Evolutionary conservation across 2,329 filamentous ascomycete genomes (phyloP).

Genomic region (Ploettnerulaceae sp.): DNA sequence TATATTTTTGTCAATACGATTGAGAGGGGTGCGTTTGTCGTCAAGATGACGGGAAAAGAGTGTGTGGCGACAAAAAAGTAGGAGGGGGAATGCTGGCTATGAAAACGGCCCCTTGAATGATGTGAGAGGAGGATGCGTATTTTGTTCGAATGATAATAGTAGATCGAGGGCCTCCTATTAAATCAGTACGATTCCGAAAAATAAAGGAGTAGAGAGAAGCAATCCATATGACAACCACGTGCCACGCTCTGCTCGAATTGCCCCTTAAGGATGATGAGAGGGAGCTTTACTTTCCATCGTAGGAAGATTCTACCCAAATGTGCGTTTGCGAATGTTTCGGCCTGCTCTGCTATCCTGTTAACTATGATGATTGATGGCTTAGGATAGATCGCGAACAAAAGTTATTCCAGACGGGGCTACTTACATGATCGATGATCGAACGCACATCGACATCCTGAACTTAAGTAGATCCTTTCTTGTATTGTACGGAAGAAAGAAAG

Average conservation of each 20-base stretch:
- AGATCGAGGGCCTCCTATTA: too few relatives aligned
- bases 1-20: constrained; percentile 37
- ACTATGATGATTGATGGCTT: neutral
- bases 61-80: too few relatives aligned
- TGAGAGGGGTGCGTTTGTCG: constrained; percentile 36
- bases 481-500: neutral
- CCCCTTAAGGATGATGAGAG: too few relatives aligned
- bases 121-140: too few relatives aligned
- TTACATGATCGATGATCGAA: constrained; percentile 4
- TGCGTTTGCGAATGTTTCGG: constrained; percentile 5
- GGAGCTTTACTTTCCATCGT: constrained; percentile 15
- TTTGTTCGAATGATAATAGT: too few relatives aligned
- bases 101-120: too few relatives aligned
- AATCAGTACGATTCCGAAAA: too few relatives aligned
- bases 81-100: too few relatives aligned
- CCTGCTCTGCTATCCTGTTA: constrained; percentile 10
- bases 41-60: constrained; percentile 16
- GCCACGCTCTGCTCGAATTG: too few relatives aligned
- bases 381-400: neutral
- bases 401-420: neutral
- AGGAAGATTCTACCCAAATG: constrained; percentile 10
- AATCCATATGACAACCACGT: too few relatives aligned
- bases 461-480: too few relatives aligned
- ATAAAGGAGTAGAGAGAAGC: too few relatives aligned
- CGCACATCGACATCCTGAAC: constrained; percentile 3